Conservation (phyloP, 2,329 filamentous ascomycete species). For the Dichotomopilus funicola region DNA sequence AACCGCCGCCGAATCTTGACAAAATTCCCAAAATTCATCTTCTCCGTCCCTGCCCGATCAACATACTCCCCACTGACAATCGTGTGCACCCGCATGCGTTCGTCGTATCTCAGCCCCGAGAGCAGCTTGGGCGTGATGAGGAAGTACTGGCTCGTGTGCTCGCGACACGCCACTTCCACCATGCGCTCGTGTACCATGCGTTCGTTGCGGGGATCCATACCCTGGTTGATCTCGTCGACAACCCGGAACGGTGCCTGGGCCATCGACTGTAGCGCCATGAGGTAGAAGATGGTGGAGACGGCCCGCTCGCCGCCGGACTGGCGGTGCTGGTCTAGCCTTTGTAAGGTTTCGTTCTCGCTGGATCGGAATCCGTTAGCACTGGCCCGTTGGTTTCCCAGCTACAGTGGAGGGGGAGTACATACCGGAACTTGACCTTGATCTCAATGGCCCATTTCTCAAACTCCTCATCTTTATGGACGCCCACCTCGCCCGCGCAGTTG, state of each 20-base stretch:
- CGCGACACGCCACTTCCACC: constrained; percentile 91
- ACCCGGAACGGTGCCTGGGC: constrained; percentile 94
- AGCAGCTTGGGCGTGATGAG: constrained; percentile 95
- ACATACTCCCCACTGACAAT: constrained; percentile 83
- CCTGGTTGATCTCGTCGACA: constrained; percentile 98
- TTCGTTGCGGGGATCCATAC: constrained; percentile 98
- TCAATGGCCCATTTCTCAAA: constrained; percentile 93
- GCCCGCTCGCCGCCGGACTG: constrained; percentile 95
- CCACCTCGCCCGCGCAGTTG: constrained; percentile 86
- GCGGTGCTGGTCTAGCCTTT: constrained; percentile 80
- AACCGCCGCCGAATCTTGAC: constrained; percentile 19
- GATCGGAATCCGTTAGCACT: neutral
- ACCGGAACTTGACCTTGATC: constrained; percentile 93
- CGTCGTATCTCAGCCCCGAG: constrained; percentile 75
- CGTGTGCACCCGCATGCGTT: constrained; percentile 86
- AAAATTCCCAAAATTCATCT: constrained; percentile 25
- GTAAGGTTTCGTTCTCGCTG: constrained; percentile 73
- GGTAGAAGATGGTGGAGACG: constrained; percentile 96
- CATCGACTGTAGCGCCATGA: constrained; percentile 93
- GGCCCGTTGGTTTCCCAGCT: no score
- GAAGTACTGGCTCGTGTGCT: constrained; percentile 82
- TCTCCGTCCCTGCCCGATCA: constrained; percentile 18
- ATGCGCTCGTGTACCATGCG: constrained; percentile 96
- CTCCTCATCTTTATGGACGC: constrained; percentile 81
- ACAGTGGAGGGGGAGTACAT: constrained; percentile 28